Evolutionary conservation across 2,329 filamentous ascomycete genomes (phyloP).

Genomic region (Ascochyta rabiei): DNA sequence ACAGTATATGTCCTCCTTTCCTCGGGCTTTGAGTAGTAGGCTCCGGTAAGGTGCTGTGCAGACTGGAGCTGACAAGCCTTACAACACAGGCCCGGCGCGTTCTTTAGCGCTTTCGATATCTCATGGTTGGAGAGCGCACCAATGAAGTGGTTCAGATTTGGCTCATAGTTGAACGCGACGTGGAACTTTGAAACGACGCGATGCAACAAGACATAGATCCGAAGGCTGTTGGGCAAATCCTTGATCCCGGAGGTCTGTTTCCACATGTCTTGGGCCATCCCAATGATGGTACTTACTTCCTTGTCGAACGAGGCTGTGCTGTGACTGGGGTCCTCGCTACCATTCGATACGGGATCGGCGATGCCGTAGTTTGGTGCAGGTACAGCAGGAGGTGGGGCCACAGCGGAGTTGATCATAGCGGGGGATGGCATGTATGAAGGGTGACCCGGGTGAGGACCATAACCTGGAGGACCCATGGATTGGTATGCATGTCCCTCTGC

Average conservation of each 20-base stretch:
- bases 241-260: constrained; percentile 64
- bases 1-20: constrained; percentile 51
- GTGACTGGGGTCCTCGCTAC: constrained; percentile 32
- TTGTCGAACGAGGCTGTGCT: constrained; percentile 46
- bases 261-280: constrained; percentile 68
- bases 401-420: constrained; percentile 35
- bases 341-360: constrained; percentile 22
- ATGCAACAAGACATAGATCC: constrained; percentile 68
- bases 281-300: constrained; percentile 50
- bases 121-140: constrained; percentile 52
- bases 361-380: constrained; percentile 26
- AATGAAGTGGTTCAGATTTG: constrained; percentile 62
- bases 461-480: constrained; percentile 39
- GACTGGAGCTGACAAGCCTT: constrained; percentile 47
- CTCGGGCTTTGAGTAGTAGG: constrained; percentile 44
- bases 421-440: constrained; percentile 42
- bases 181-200: constrained; percentile 66
- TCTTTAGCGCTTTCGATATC: constrained; percentile 51
- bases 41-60: constrained; percentile 35
- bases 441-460: constrained; percentile 30
- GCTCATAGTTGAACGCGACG: constrained; percentile 62
- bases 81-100: constrained; percentile 53
- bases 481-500: constrained; percentile 40
- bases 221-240: constrained; percentile 66
- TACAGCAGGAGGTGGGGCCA: constrained; percentile 34